Percentiles rank a stretch among this genome's conserved stretches.
Evolutionary conservation across 257 asterid genomes (phyloP).

Genomic region (Mentha longifolia): DNA sequence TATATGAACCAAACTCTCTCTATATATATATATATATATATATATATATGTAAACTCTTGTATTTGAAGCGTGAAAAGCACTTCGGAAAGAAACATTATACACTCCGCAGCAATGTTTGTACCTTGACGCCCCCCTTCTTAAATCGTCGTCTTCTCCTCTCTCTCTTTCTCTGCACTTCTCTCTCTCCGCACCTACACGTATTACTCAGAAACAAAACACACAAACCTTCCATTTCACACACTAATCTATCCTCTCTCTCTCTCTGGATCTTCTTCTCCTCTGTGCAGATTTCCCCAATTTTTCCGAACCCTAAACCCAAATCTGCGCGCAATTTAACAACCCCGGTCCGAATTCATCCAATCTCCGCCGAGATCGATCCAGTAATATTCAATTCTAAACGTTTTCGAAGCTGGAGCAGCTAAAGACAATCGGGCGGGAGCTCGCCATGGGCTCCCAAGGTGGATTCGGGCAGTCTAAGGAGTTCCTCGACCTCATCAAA

Average conservation of each 20-base stretch:
- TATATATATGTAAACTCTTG: too few species aligned
- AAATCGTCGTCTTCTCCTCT: constrained; percentile 15
- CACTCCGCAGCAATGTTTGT: constrained; percentile 23
- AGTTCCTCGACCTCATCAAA: constrained; percentile 88
- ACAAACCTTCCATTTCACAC: constrained; percentile 29
- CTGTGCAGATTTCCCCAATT: constrained; percentile 22
- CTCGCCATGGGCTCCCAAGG: constrained; percentile 98
- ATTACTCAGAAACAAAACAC: not conserved
- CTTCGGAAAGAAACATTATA: not conserved
- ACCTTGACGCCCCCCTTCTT: constrained; percentile 13
- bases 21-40: too few species aligned
- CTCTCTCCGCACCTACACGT: constrained; percentile 18
- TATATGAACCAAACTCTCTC: too few species aligned
- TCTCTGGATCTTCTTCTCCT: constrained; percentile 35
- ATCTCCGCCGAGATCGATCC: constrained; percentile 33
- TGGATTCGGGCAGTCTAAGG: constrained; percentile 89
- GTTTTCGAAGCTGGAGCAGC: constrained; percentile 81
- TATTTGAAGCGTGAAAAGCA: constrained; percentile 22
- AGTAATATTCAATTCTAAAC: constrained; percentile 7
- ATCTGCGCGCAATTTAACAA: constrained; percentile 19
- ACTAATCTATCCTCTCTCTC: not conserved
- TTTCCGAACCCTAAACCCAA: constrained; percentile 43
- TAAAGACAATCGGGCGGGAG: constrained; percentile 93
- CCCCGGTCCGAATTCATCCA: constrained; percentile 6
- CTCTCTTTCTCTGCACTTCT: not conserved